Evolutionary conservation across 176 grass and related monocot genomes (phyloP), one percentile per base, ranked within the genome.

Genomic region (Elymus sibiricus): DNA sequence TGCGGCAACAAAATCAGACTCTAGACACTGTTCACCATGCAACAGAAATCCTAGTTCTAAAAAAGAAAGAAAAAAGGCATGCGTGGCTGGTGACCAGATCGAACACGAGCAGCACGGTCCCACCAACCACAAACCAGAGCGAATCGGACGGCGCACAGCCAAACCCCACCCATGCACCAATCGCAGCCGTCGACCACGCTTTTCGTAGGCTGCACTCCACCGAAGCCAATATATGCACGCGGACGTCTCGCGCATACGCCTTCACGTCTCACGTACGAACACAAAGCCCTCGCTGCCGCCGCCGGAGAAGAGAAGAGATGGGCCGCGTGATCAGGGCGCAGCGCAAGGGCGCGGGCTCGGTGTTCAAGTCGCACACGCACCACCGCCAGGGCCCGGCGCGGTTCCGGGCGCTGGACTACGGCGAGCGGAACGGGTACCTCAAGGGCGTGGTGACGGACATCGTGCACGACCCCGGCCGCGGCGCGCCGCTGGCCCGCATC

Each of bases 391-490:
- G 86, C 2, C 80, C 80, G 1, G 80, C 80, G 64, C 74, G 86
- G 0, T 88, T 88, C 80, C 64, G 80, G 15, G 64, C 74, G 4
- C 74, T 88, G 6, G 81, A 88, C 87, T n/a, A 24, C 51, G 51
- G 73, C 80, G 86, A 83, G 86, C 80, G 95, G 14, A 93, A 95
- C 49, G 95, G 95, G 1, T 98, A 98, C 64, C 87, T 98, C 29
- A 95, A 93, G 82, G 95, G 95, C 53, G 91, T 98, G 13, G 83
- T 98, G 46, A 98, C 93, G 59, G 95, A 98, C 39, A 88, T 98
- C 61, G 88, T 98, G 80, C 95, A 98, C 70, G 95, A 98, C 83
- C 95, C 95, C 0, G 95, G 95, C 13, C 95, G 95, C 17, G 93
- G 95, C 39, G 95, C 95, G 22, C 95, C 95, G 35, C 89, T 98